Base-by-base conservation (phyloP, 805 yeast genomes). In the Cyberlindnera maclurae region DNA sequence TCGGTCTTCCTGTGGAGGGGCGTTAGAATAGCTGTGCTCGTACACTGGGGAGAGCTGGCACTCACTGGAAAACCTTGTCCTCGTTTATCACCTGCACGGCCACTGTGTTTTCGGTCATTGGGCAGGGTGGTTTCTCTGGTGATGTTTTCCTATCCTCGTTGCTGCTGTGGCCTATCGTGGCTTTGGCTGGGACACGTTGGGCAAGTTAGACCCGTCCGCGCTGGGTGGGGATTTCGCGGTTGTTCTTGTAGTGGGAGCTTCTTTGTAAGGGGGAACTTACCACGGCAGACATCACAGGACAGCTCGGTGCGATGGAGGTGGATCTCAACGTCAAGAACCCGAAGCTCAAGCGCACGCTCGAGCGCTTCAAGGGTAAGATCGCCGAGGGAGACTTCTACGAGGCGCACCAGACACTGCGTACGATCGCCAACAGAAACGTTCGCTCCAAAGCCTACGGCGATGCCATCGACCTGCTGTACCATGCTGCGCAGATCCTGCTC, bases 321-420 rank as follows among this genome's bases (percentile, higher is more conserved):
- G 29, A 12, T 4, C 12, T 13, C 4, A 11, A 26, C 24, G 18
- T 50, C 30, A 39, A 35, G 15, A 50, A 48, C 26, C 55, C 58
- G 3, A 79, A 77, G 52, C 59, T 82, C 17, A 68, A 71, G 38
- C 71, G 73, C 50, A 80, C 87, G 1, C 59, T 82, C 33, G 75
- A 70, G 16, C 65, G 93, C 47, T 82, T 82, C 63, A 75, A 79
- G 53, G 71, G 52, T 18, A 79, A 83, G 51, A 81, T 90, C 46
- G 74, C 71, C 36, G 71, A 71, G 36, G 86, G 85, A 3, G 83
- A 88, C 39, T 87, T 71, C 63, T 90, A 90, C 58, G 98, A 93
- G 58, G 97, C 97, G 0, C 96, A 90, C 58, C 97, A 93, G 60
- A 89, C 96, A 0, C 70, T 93, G 37, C 70, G 96, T 54, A 87